Conservation (phyloP, 352 stramenopile genomes). For the Phytopythium helicoides region DNA sequence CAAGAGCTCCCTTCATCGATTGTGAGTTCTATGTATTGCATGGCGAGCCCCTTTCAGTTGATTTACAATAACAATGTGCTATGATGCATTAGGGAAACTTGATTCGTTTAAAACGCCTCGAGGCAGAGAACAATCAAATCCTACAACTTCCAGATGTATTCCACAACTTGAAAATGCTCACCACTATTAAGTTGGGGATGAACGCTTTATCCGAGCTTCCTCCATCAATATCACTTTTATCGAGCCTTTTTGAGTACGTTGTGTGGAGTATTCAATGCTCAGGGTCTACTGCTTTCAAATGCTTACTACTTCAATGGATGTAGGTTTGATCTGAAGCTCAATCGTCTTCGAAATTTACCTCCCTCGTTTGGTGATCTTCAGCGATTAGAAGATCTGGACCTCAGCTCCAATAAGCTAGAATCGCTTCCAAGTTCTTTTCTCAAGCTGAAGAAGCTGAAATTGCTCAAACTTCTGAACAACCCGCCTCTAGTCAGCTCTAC, state of each 20-base stretch:
- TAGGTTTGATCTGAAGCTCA: conserved; percentile 66
- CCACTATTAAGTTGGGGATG: conserved; percentile 51
- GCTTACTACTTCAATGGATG: too few species aligned
- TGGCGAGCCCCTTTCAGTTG: not conserved
- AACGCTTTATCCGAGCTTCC: conserved; percentile 54
- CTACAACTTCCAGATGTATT: conserved; percentile 52
- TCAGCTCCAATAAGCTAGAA: conserved; percentile 58
- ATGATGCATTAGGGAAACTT: conserved; percentile 35
- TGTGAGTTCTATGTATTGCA: conserved; percentile 20
- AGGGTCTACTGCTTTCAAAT: too few species aligned
- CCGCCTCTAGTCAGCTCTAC: conserved; percentile 19
- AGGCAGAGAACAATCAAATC: conserved; percentile 72
- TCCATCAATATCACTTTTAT: conserved; percentile 43
- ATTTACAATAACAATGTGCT: not conserved
- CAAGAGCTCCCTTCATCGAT: conserved; percentile 61
- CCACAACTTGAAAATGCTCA: conserved; percentile 39
- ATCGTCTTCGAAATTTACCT: conserved; percentile 50
- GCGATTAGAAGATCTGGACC: conserved; percentile 40
- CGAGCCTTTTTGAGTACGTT: conserved; percentile 52
- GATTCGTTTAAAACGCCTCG: conserved; percentile 48
- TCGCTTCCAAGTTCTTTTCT: conserved; percentile 51
- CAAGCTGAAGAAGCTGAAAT: conserved; percentile 39
- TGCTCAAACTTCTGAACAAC: conserved; percentile 54
- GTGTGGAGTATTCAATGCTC: too few species aligned
- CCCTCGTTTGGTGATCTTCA: conserved; percentile 38